These are phyloP conservation scores for Aspergillaceae sp. DNA, from an alignment of 2,329 filamentous ascomycete species.

Conservation along the genomic window DNA sequence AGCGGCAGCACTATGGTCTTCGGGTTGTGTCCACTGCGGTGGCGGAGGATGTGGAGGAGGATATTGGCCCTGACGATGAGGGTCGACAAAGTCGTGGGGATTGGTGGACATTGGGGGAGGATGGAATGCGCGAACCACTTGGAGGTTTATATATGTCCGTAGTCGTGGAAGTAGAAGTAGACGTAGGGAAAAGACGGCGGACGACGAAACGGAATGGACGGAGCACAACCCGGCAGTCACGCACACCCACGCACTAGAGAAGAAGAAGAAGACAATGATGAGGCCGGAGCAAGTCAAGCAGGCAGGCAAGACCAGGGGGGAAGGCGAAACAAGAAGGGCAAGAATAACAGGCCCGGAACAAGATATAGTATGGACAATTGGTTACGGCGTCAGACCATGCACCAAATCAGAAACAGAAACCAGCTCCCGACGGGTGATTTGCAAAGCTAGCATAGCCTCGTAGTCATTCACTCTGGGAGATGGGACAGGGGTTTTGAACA, in stretches of 20 bases:
- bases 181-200: constrained; percentile 13
- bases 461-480: constrained; percentile 13
- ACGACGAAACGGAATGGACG: constrained; percentile 14
- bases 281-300: neutral
- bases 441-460: constrained; percentile 26
- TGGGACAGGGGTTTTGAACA: constrained; percentile 9
- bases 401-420: constrained; percentile 18
- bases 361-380: neutral
- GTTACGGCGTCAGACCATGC: constrained; percentile 9
- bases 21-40: constrained; percentile 32
- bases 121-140: neutral
- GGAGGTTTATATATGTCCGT: neutral
- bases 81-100: constrained; percentile 33
- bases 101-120: constrained; percentile 34
- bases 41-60: constrained; percentile 34
- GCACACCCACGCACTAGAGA: too few relatives aligned
- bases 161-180: neutral
- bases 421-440: constrained; percentile 24
- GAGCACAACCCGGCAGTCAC: constrained; percentile 4
- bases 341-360: neutral
- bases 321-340: neutral
- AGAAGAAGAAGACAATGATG: too few relatives aligned
- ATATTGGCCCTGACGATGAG: constrained; percentile 39
- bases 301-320: neutral
- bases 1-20: constrained; percentile 29